Conservation (phyloP, 805 yeast species). For the Starmerella scarabaei region DNA sequence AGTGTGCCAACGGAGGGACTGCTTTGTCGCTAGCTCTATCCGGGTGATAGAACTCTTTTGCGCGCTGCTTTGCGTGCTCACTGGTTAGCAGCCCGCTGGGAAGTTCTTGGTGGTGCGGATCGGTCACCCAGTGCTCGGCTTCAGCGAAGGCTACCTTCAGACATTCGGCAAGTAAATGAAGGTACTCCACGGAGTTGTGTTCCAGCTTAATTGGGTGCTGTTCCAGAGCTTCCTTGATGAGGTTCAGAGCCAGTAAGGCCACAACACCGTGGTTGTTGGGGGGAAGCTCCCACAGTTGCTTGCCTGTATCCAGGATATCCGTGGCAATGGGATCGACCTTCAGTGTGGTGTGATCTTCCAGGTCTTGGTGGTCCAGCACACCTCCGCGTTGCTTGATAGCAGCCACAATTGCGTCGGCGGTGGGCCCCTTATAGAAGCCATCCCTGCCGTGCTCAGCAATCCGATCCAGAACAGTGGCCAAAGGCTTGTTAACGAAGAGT, state of each 20-base stretch:
- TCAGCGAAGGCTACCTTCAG: constrained; percentile 61
- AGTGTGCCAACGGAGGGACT: constrained; percentile 31
- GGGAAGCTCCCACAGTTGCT: constrained; percentile 65
- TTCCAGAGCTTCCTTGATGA: constrained; percentile 43
- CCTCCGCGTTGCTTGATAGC: constrained; percentile 45
- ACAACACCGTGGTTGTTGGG: constrained; percentile 77
- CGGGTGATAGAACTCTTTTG: constrained; percentile 33
- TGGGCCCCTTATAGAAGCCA: constrained; percentile 59
- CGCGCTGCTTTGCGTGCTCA: constrained; percentile 39
- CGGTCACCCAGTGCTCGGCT: constrained; percentile 61
- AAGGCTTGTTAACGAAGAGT: constrained; percentile 36
- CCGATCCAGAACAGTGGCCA: constrained; percentile 41
- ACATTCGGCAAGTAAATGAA: constrained; percentile 59
- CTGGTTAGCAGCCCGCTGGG: constrained; percentile 35
- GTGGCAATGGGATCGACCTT: constrained; percentile 52
- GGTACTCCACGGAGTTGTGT: constrained; percentile 59
- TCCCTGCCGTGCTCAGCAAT: constrained; percentile 46
- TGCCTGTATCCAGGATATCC: constrained; percentile 32
- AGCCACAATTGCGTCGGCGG: constrained; percentile 51
- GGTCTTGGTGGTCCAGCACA: constrained; percentile 42
- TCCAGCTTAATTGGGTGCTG: constrained; percentile 32
- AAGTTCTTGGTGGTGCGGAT: constrained; percentile 30
- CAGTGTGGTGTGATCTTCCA: constrained; percentile 44
- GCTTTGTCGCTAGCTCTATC: constrained; percentile 37
- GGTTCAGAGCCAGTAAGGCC: constrained; percentile 57